These are phyloP conservation scores for Wallacemonas rigidus DNA, from an alignment of 208 protist species.

Conservation along the genomic window DNA sequence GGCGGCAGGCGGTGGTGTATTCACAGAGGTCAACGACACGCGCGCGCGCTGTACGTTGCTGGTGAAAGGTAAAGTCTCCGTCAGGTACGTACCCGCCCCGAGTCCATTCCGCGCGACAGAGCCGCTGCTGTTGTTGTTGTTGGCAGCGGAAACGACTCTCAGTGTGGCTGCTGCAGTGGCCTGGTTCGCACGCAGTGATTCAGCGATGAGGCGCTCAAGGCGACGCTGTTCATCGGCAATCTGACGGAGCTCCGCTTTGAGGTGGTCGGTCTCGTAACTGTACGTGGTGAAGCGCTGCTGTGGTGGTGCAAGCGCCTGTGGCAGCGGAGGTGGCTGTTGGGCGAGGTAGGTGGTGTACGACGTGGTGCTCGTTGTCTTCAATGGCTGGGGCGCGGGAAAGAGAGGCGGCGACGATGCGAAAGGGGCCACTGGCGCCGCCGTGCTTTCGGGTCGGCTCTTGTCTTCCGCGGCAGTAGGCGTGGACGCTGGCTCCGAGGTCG, in stretches of 20 bases:
- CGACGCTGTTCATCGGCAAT: constrained; percentile 21
- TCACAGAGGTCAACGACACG: neutral
- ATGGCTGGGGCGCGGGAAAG: neutral
- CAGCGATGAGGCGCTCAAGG: constrained; percentile 14
- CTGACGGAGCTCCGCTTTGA: constrained; percentile 21
- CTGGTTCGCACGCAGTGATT: constrained; percentile 4
- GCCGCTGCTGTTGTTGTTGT: neutral
- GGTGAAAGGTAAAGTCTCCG: neutral
- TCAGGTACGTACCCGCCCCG: constrained; percentile 13
- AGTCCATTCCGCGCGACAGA: neutral
- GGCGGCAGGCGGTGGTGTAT: neutral
- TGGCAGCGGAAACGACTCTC: neutral
- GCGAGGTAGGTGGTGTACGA: neutral
- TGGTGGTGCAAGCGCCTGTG: neutral
- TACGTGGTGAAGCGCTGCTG: constrained; percentile 7
- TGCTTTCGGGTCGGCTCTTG: neutral
- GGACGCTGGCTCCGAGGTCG: neutral
- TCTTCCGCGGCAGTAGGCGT: neutral
- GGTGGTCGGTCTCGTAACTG: constrained; percentile 19
- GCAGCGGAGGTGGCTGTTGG: constrained; percentile 1
- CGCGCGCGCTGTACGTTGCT: neutral
- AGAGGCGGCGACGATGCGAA: neutral
- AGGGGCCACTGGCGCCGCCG: no score
- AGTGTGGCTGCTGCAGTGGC: constrained; percentile 12
- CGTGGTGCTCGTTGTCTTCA: neutral